Percentiles rank a stretch among this genome's conserved stretches.
Evolutionary conservation across 2,329 filamentous ascomycete species (phyloP).

Genomic region (Ceratocystiopsis sp.): DNA sequence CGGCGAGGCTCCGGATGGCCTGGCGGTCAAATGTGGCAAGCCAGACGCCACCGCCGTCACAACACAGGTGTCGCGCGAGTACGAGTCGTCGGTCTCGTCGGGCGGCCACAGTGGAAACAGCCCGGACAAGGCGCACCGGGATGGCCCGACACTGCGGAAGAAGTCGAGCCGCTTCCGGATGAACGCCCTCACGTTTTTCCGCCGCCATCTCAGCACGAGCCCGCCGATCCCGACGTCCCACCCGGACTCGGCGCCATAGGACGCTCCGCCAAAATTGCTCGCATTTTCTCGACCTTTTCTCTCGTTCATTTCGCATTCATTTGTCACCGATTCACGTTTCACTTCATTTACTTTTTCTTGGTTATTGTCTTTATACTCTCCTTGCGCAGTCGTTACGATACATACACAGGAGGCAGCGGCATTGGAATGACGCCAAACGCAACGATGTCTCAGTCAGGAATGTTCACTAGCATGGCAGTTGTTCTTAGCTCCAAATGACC

Average conservation of each 20-base stretch:
- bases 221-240: slow-evolving; percentile 17
- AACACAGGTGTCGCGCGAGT: slow-evolving; percentile 12
- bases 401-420: no score
- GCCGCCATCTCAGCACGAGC: slow-evolving; percentile 30
- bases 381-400: no score
- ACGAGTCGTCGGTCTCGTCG: slow-evolving; percentile 17
- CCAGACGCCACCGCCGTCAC: no score
- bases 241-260: slow-evolving; percentile 1
- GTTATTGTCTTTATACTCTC: no score
- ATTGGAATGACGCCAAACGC: no score
- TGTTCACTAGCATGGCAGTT: no score
- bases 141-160: slow-evolving; percentile 38
- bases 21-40: no score
- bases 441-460: no score
- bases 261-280: background rate
- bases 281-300: background rate
- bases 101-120: slow-evolving; percentile 22
- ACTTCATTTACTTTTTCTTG: background rate
- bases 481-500: no score
- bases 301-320: background rate
- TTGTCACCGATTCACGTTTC: background rate
- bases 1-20: no score
- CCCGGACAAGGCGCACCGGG: slow-evolving; percentile 8
- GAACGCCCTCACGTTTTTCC: slow-evolving; percentile 41
- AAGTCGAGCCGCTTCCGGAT: slow-evolving; percentile 47